These are phyloP conservation scores for Termitomyces bulborhizus DNA, from an alignment of 768 basidiomycete species.

Conservation along the genomic window DNA sequence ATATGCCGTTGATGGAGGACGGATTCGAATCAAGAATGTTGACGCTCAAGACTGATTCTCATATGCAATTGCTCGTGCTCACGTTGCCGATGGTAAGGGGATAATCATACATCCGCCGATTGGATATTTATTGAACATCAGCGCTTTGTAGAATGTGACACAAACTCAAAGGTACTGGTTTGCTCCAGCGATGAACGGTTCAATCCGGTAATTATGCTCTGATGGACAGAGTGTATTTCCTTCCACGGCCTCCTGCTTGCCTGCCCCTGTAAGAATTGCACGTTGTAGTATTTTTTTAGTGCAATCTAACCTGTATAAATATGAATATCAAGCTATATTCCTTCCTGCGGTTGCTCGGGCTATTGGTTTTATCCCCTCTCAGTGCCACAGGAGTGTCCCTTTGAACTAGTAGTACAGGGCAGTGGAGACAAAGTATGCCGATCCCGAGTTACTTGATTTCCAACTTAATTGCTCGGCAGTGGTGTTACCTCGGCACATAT, in stretches of 20 bases:
- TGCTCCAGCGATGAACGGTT: background rate
- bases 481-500: conserved; percentile 24
- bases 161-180: background rate
- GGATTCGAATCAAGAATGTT: conserved; percentile 11
- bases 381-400: conserved; percentile 8
- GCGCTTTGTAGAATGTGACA: background rate
- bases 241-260: conserved; percentile 20
- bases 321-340: conserved; percentile 11
- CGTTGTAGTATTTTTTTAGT: background rate
- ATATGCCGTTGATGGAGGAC: conserved; percentile 8
- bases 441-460: background rate
- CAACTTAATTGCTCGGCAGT: conserved; percentile 11
- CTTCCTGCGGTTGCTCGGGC: conserved; percentile 17
- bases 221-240: conserved; percentile 18
- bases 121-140: background rate
- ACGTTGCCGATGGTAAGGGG: conserved; percentile 7
- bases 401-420: conserved; percentile 23
- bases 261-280: conserved; percentile 17
- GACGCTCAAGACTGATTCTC: background rate
- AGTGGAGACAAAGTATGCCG: conserved; percentile 13
- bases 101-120: background rate
- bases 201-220: background rate
- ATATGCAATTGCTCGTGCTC: conserved; percentile 1
- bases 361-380: conserved; percentile 24
- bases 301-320: background rate